These are phyloP conservation scores for Epichloe gansuensis DNA, from an alignment of 2,329 filamentous ascomycete genomes.

Conservation along the genomic window DNA sequence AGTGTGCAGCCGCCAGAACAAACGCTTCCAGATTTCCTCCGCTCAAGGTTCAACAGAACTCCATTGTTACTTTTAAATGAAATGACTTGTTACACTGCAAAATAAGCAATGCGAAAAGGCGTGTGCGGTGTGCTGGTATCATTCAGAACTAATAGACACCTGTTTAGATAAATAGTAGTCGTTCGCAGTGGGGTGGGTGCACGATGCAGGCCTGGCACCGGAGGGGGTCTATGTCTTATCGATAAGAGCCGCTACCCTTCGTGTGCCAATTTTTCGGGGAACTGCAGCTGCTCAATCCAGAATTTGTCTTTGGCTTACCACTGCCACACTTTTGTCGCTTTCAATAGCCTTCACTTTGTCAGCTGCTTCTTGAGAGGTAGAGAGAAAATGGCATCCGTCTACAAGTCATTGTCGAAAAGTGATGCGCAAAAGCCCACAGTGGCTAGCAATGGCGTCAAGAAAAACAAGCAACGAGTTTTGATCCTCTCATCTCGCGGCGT, in stretches of 20 bases:
- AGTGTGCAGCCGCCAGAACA: no score
- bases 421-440: slow-evolving; percentile 36
- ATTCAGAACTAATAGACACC: no score
- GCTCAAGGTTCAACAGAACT: no score
- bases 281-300: not conserved
- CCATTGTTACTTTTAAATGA: no score
- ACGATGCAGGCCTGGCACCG: no score
- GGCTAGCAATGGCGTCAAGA: slow-evolving; percentile 38
- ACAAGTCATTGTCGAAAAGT: slow-evolving; percentile 59
- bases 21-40: no score
- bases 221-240: not conserved
- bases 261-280: not conserved
- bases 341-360: not conserved
- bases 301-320: not conserved
- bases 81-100: no score
- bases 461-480: slow-evolving; percentile 66
- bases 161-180: no score
- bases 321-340: not conserved
- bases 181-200: no score
- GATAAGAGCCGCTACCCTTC: not conserved
- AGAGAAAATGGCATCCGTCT: slow-evolving; percentile 51
- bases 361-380: not conserved
- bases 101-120: no score
- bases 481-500: slow-evolving; percentile 89
- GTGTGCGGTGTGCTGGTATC: no score